A percentile compares a stretch with the other conserved stretches of the same genome.
These are phyloP conservation scores for Polytrichum formosum DNA, from an alignment of 225 moss, liverwort and hornwort species.

Conservation along the genomic window DNA sequence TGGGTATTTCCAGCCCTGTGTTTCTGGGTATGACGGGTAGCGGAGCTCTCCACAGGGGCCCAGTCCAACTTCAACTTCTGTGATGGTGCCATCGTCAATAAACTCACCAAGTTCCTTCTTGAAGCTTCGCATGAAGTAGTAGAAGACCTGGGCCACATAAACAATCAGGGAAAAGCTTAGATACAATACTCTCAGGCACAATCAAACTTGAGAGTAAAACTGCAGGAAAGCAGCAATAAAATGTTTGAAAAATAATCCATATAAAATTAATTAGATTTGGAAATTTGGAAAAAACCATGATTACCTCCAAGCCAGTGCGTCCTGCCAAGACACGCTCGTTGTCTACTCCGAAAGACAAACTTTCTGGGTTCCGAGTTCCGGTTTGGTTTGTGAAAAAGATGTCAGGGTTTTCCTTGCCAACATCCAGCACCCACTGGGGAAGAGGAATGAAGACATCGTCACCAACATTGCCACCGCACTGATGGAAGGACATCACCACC, in stretches of 20 bases:
- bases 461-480: constrained; percentile 64
- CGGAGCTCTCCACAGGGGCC: constrained; percentile 74
- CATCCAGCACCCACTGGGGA: constrained; percentile 52
- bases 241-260: background rate
- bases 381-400: constrained; percentile 57
- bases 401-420: constrained; percentile 53
- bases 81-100: constrained; percentile 33
- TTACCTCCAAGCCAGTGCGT: constrained; percentile 62
- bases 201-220: background rate
- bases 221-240: background rate
- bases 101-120: constrained; percentile 27
- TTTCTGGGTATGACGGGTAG: constrained; percentile 71
- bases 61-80: constrained; percentile 47
- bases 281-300: background rate
- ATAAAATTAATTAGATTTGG: too few species aligned
- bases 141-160: constrained; percentile 22
- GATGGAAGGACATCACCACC: constrained; percentile 96
- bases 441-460: constrained; percentile 57
- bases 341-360: constrained; percentile 58
- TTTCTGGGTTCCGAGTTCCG: constrained; percentile 40
- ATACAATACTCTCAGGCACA: background rate
- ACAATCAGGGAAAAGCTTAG: background rate
- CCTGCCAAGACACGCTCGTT: constrained; percentile 48
- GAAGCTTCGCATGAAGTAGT: constrained; percentile 39
- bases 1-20: constrained; percentile 74